These are phyloP conservation scores for Chimonanthus praecox DNA, from an alignment of 164 flowering plant genomes.

Conservation along the genomic window DNA sequence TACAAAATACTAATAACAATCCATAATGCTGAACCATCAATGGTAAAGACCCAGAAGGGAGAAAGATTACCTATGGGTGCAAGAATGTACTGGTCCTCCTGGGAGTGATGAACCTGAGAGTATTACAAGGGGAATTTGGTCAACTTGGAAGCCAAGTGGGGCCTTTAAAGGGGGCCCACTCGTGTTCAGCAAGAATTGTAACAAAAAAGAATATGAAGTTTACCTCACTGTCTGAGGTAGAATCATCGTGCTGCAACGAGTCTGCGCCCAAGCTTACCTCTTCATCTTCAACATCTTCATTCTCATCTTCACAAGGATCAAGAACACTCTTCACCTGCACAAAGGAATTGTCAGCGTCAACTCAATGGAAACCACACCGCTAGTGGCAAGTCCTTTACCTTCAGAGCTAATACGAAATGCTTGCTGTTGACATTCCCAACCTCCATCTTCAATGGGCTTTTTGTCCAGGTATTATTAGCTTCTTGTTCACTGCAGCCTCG, in stretches of 20 bases:
- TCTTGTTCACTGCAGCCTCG: constrained; percentile 74
- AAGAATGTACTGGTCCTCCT: constrained; percentile 53
- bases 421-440: constrained; percentile 97
- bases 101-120: constrained; percentile 46
- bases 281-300: constrained; percentile 54
- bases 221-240: constrained; percentile 77
- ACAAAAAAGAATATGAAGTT: background rate
- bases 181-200: too few relatives aligned
- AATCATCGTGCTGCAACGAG: constrained; percentile 43
- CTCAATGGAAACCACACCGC: background rate
- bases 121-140: constrained; percentile 1
- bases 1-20: constrained; percentile 6
- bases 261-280: constrained; percentile 65
- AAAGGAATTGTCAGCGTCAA: background rate
- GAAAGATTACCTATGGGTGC: constrained; percentile 55
- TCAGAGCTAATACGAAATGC: constrained; percentile 76
- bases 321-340: constrained; percentile 86
- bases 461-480: constrained; percentile 61
- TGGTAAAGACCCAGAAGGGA: background rate
- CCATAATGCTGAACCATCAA: background rate
- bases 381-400: constrained; percentile 33
- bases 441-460: constrained; percentile 78
- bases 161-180: too few relatives aligned
- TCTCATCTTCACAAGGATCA: constrained; percentile 96
- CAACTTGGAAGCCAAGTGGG: background rate